Base-by-base conservation (phyloP, 768 basidiomycete species). In the Lanmaoa pseudosensibilis region DNA sequence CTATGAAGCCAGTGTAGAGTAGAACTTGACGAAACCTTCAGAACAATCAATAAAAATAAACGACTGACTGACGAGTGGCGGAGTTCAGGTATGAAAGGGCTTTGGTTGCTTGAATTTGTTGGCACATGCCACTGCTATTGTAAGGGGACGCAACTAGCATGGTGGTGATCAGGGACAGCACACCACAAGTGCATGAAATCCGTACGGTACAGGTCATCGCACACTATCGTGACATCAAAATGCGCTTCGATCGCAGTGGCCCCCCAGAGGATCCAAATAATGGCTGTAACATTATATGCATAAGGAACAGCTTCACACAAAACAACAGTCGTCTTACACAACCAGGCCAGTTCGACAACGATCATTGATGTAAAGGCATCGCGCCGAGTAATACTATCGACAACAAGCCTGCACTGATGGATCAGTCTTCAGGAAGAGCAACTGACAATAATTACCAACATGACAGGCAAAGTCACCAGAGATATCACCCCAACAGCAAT, bases 251-350 rank as follows among this genome's bases (percentile, higher is more conserved):
- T 71, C 4, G 61, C 78, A 27, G 69, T 62, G 16, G 75, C 71
- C 25, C 80, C 68, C 78, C 74, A 80, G 33, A 79, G 60, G 39
- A 77, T 50, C 64, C 69, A 73, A 25, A 80, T 66, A 45, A 72
- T 7, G 21, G 54, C 75, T 74, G 50, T 9, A 52, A 49, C 13
- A 23, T 27, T n/a, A n/a, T n/a, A n/a, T n/a, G n/a, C 51, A 44
- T 58, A 1, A 9, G 48, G 19, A 48, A 46, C 44, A n/a, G 5
- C 21, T 21, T 34, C 15, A 23, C 21, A 12, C 7, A 33, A 16
- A 44, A 32, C 23, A 50, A 13, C 18, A 23, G n/a, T 37, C 21
- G 25, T 50, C 75, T 61, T 57, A 78, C 76, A 62, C 51, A 76
- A 57, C 74, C 72, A 77, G 15, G n/a, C 44, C 16, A 78, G 32